A percentile compares a stretch with the other conserved stretches of the same genome.
phyloP scores from a whole-genome alignment of 2,329 filamentous ascomycete genomes.

The Ophiostoma novo-ulmi region DNA sequence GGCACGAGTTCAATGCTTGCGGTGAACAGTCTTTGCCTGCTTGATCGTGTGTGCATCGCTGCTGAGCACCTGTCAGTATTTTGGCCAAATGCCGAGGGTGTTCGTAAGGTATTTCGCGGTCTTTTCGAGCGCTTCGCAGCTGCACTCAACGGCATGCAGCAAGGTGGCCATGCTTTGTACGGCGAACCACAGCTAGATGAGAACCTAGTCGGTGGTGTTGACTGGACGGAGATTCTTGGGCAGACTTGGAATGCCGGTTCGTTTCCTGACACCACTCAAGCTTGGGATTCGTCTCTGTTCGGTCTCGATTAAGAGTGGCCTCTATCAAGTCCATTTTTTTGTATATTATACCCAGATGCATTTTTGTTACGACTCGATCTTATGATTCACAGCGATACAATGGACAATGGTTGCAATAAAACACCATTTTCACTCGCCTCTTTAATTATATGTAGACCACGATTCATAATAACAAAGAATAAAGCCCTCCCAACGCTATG shows the following conservation, averaged over 20 bases:
- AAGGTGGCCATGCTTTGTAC: not conserved
- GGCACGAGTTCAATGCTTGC: constrained; percentile 16
- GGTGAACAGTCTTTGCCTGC: constrained; percentile 16
- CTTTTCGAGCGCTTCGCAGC: constrained; percentile 20
- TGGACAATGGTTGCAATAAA: no score
- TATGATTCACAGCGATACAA: no score
- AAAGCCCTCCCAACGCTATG: no score
- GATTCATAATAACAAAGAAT: no score
- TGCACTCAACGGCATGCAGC: not conserved
- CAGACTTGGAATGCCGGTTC: constrained; percentile 16
- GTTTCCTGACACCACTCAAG: constrained; percentile 11
- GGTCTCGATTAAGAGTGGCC: constrained; percentile 11
- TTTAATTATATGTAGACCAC: no score
- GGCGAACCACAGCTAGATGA: not conserved
- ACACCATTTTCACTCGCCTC: no score
- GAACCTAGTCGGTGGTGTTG: constrained; percentile 14
- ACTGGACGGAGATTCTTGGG: constrained; percentile 22
- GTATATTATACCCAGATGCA: not conserved
- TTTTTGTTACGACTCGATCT: not conserved
- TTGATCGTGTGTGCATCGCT: constrained; percentile 19
- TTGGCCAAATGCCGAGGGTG: constrained; percentile 25
- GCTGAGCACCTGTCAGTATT: constrained; percentile 19
- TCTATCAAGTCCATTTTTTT: not conserved
- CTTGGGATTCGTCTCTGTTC: constrained; percentile 18
- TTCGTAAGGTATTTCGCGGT: constrained; percentile 21